Conservation (phyloP, 768 basidiomycete species). For the Rubroboletus pulcherrimus region DNA sequence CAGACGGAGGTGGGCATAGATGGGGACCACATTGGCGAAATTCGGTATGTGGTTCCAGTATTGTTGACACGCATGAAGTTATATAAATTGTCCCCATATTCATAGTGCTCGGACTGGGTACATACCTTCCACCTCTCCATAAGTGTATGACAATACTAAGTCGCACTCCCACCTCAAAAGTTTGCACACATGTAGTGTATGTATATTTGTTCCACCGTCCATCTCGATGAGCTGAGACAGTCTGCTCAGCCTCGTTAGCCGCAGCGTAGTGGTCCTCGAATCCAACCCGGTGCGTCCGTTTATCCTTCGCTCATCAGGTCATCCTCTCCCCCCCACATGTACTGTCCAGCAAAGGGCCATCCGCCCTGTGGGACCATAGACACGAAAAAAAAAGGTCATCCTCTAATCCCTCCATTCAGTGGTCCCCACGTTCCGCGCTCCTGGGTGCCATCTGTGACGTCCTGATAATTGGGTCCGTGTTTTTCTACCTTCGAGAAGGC, state of each 20-base stretch:
- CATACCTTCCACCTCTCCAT: background rate
- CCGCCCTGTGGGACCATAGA: too few species aligned
- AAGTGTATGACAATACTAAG: background rate
- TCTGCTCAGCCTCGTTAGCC: background rate
- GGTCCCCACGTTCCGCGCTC: conserved; percentile 28
- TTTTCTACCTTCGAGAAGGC: conserved; percentile 20
- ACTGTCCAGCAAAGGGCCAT: too few species aligned
- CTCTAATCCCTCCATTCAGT: background rate
- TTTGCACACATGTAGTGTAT: background rate
- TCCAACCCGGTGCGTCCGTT: background rate
- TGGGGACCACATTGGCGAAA: background rate
- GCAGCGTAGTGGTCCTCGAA: background rate
- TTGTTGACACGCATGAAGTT: background rate
- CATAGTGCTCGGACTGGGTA: conserved; percentile 5
- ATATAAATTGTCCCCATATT: background rate
- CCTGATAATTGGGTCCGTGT: conserved; percentile 16
- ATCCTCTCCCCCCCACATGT: too few species aligned
- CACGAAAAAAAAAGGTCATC: too few species aligned
- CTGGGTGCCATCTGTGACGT: conserved; percentile 7
- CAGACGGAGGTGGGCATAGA: background rate
- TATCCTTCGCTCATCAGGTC: too few species aligned
- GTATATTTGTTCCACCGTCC: background rate
- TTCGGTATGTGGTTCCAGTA: background rate
- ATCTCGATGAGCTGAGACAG: background rate
- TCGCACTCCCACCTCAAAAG: background rate